Evolutionary conservation across 148 eudicot genomes (phyloP).

Genomic region (Chenopodium suecicum): DNA sequence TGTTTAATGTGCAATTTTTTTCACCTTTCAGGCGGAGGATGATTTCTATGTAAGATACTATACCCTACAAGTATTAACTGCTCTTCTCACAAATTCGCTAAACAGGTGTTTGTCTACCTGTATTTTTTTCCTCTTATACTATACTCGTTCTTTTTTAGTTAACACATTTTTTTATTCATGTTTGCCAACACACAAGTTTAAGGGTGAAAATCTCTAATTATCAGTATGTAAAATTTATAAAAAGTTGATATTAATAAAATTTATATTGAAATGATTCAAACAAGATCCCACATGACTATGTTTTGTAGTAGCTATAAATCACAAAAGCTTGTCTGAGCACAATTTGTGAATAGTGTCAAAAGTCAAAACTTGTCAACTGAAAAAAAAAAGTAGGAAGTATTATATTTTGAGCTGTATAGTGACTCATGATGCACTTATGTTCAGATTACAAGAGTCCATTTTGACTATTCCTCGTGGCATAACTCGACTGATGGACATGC

Average conservation of each 20-base stretch:
- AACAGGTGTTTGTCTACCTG: conserved; percentile 51
- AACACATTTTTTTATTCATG: no score
- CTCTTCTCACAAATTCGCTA: conserved; percentile 81
- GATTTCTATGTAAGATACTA: conserved; percentile 95
- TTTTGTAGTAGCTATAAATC: no score
- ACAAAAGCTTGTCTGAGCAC: no score
- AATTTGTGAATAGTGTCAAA: no score
- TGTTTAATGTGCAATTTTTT: conserved; percentile 16
- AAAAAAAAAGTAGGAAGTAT: background rate
- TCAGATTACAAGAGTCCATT: conserved; percentile 96
- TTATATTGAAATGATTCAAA: no score
- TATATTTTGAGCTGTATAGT: background rate
- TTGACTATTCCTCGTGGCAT: conserved; percentile 92
- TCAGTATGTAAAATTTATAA: no score
- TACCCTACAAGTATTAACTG: conserved; percentile 88
- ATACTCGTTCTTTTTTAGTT: no score
- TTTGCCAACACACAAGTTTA: no score
- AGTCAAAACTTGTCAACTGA: no score
- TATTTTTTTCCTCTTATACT: background rate
- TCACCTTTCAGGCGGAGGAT: conserved; percentile 70
- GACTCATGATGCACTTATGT: conserved; percentile 31
- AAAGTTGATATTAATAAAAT: no score
- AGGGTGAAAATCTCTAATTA: no score
- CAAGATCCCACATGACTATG: no score
- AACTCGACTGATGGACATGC: conserved; percentile 96